Conservation (phyloP, 371 early-diverging fungal genomes). For the Mortierella sp. region DNA sequence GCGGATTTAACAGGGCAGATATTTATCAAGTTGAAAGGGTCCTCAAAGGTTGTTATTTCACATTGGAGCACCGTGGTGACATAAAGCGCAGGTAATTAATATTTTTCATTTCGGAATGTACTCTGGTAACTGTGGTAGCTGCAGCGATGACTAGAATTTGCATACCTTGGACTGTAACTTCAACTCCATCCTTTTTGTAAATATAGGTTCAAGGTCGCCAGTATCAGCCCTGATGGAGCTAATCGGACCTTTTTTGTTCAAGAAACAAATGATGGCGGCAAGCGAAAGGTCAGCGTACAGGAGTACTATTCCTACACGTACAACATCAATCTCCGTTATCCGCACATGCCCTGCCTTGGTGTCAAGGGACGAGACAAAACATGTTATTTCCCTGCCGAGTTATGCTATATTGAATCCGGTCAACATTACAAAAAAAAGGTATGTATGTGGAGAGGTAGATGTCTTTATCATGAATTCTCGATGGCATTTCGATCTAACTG, state of each 20-base stretch:
- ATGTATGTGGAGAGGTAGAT: not conserved
- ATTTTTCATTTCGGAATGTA: too few relatives aligned
- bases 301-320: slow-evolving; percentile 72
- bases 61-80: slow-evolving; percentile 64
- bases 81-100: slow-evolving; percentile 42
- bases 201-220: slow-evolving; percentile 65
- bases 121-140: too few relatives aligned
- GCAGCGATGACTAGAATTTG: too few relatives aligned
- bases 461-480: not conserved
- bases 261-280: slow-evolving; percentile 16
- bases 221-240: slow-evolving; percentile 63
- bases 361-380: slow-evolving; percentile 51
- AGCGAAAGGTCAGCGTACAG: slow-evolving; percentile 59
- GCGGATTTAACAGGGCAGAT: not conserved
- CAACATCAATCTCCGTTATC: slow-evolving; percentile 62
- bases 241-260: slow-evolving; percentile 64
- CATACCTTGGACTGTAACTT: too few relatives aligned
- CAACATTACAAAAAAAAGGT: slow-evolving; percentile 71
- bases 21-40: slow-evolving; percentile 11
- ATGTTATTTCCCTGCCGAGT: slow-evolving; percentile 74
- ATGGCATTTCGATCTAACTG: not conserved
- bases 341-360: slow-evolving; percentile 78
- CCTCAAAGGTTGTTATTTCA: slow-evolving; percentile 53
- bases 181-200: not conserved
- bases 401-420: slow-evolving; percentile 73